phyloP scores from a whole-genome alignment of 176 grass and related monocot species.

The Oryza nivara region DNA sequence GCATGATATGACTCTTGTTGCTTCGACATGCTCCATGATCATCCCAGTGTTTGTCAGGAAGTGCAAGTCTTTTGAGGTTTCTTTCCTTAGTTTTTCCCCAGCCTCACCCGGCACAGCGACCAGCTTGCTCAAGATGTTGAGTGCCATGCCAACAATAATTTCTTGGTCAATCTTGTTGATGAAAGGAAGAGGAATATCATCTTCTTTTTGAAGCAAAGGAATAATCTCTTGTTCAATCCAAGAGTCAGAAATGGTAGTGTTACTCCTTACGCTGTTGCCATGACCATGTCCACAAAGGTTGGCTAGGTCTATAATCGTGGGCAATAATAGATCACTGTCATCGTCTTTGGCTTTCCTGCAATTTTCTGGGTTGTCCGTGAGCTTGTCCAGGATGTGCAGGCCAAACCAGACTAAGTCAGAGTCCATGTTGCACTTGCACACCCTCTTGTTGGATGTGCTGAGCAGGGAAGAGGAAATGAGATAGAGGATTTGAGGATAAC shows the following conservation, averaged over 20 bases:
- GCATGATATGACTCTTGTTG: conserved; percentile 27
- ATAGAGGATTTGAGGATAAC: background rate
- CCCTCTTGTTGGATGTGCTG: background rate
- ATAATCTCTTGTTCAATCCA: conserved; percentile 46
- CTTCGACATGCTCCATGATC: conserved; percentile 24
- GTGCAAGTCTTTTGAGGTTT: background rate
- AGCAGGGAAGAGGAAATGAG: conserved; percentile 24
- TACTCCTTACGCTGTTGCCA: background rate
- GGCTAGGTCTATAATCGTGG: conserved; percentile 31
- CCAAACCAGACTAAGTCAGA: conserved; percentile 28
- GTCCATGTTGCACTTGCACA: background rate
- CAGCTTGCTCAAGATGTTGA: conserved; percentile 40
- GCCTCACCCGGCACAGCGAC: background rate
- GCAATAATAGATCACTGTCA: background rate
- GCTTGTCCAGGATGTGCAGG: conserved; percentile 28
- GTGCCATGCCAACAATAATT: conserved; percentile 31
- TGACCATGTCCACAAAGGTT: background rate
- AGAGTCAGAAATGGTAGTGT: background rate
- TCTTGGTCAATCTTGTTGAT: conserved; percentile 28
- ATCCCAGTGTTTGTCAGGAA: background rate
- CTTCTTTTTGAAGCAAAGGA: conserved; percentile 1
- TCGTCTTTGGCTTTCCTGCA: background rate
- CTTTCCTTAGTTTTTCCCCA: background rate
- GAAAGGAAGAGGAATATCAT: conserved; percentile 18
- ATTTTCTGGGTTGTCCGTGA: conserved; percentile 13